Evolutionary conservation across 345 rosid genomes (phyloP).

Genomic region (Kandelia obovata): DNA sequence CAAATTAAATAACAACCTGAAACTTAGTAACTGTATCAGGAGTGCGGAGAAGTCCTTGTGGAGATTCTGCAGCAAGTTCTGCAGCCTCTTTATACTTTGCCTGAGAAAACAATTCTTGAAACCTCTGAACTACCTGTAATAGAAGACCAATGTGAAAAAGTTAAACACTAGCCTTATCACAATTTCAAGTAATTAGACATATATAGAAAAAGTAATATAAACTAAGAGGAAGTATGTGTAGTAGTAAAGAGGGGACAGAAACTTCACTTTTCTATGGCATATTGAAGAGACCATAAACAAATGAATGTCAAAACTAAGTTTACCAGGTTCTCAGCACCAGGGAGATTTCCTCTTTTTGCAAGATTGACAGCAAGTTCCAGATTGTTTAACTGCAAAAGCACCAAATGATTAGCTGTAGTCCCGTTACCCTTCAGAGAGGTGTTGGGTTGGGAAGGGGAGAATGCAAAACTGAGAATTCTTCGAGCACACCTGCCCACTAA

Average conservation of each 20-base stretch:
- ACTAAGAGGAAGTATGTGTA: not conserved
- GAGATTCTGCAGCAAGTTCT: slow-evolving; percentile 99
- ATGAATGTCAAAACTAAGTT: slow-evolving; percentile 4
- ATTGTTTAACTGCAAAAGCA: slow-evolving; percentile 68
- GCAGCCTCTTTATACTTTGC: slow-evolving; percentile 99
- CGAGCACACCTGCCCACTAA: slow-evolving; percentile 79
- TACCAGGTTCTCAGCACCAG: slow-evolving; percentile 99
- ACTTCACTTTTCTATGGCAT: not conserved
- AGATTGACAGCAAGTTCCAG: slow-evolving; percentile 98
- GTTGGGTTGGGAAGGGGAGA: no score
- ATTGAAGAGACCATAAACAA: not conserved
- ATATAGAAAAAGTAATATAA: not conserved
- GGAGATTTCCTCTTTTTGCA: slow-evolving; percentile 99
- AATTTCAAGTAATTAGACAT: not conserved
- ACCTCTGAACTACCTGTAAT: slow-evolving; percentile 91
- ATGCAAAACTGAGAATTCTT: not conserved
- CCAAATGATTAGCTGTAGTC: not conserved
- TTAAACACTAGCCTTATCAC: not conserved
- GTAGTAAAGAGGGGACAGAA: not conserved
- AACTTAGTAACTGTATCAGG: slow-evolving; percentile 97
- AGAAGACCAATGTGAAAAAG: not conserved
- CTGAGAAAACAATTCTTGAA: slow-evolving; percentile 95
- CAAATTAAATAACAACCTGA: slow-evolving; percentile 57
- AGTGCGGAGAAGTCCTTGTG: slow-evolving; percentile 93
- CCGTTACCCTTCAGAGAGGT: not conserved